Percentiles rank a stretch among this genome's conserved stretches.
Conservation (phyloP, 345 rosid species). For the Eucalyptus camaldulensis region DNA sequence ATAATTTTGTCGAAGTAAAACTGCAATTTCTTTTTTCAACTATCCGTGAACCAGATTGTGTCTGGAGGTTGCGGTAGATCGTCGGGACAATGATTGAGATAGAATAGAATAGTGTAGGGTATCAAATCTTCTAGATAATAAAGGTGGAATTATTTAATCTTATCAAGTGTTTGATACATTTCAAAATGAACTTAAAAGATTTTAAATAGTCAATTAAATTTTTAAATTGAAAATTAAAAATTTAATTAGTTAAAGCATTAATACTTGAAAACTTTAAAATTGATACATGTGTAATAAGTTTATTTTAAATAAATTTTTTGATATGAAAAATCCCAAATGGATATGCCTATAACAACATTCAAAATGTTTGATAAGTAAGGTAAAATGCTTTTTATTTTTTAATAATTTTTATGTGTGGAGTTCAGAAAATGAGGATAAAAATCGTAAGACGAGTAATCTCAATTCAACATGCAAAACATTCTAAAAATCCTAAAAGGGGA, state of each 20-base stretch:
- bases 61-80: neutral
- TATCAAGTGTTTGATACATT: neutral
- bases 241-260: too few relatives aligned
- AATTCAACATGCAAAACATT: too few relatives aligned
- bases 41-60: rapidly evolving
- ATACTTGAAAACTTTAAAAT: too few relatives aligned
- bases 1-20: neutral
- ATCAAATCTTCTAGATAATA: rapidly evolving
- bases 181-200: neutral
- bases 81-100: neutral
- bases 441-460: rapidly evolving
- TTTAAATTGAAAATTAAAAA: too few relatives aligned
- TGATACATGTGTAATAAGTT: too few relatives aligned
- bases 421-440: too few relatives aligned
- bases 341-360: too few relatives aligned
- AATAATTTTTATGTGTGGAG: too few relatives aligned
- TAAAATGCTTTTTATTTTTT: too few relatives aligned
- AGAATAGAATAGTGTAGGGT: rapidly evolving
- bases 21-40: neutral
- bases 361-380: rapidly evolving
- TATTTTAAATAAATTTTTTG: too few relatives aligned
- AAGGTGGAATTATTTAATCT: neutral
- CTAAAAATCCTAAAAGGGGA: rapidly evolving
- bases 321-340: too few relatives aligned
- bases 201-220: too few relatives aligned